Evolutionary conservation across 2,329 filamentous ascomycete genomes (phyloP), one percentile per base, ranked within the genome.

Genomic region (Zarea fungicola): DNA sequence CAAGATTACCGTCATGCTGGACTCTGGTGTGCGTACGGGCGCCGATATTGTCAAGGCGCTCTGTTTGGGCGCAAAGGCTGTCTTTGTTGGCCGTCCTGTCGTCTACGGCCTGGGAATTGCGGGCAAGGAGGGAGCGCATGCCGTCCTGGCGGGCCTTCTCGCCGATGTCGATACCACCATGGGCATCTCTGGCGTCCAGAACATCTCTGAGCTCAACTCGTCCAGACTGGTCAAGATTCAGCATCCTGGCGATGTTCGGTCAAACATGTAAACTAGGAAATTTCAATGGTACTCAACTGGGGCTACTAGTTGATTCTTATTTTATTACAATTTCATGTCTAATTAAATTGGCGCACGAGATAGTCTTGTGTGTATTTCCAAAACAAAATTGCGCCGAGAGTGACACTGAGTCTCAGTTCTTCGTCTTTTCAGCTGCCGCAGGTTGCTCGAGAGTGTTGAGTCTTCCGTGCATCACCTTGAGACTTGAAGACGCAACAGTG

Each of bases 391-490:
- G 9, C 6, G 6, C 23, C 25, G 22, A 42, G n/a, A 13, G 11
- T 18, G 5, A 8, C 3, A 22, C 22, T 14, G 19, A 19, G 6
- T 22, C 23, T 37, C 53, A 56, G 28, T 54, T 50, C 13, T 39
- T 48, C 51, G 56, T 58, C 50, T 65, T 67, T 59, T 51, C 25
- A 64, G 68, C 40, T 68, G 68, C 46, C 61, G 64, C 52, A 69
- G 59, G 65, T n/a, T n/a, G n/a, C n/a, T n/a, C n/a, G n/a, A n/a
- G n/a, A 10, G 84, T 83, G 62, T 89, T 90, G 22, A 87, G 62
- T 45, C 71, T 72, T 2, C 76, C 78, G 66, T 95, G 88, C 1
- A 87, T 53, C 75, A 77, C 84, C 62, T 89, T 85, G 54, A 95
- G 68, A 9, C 74, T 67, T 19, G 80, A 69, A 0, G 87, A 91